Conservation (phyloP, 495 filamentous ascomycete species). For the Aspergillus cavernicola region DNA sequence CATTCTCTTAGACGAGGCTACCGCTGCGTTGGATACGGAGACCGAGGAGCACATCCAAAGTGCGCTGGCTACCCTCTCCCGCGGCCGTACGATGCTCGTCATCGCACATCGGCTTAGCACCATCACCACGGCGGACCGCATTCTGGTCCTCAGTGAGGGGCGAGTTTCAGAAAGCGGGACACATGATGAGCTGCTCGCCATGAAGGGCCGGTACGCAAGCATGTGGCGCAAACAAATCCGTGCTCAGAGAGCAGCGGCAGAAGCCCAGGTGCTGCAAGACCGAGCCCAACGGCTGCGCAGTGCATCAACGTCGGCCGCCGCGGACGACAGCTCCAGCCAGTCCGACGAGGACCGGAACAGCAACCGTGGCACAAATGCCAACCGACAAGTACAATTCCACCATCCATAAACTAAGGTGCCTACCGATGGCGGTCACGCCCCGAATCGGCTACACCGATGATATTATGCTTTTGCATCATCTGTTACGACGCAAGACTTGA, state of each 20-base stretch:
- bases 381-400: conserved; percentile 17
- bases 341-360: conserved; percentile 48
- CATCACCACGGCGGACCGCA: conserved; percentile 91
- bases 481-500: not conserved
- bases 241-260: conserved; percentile 76
- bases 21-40: conserved; percentile 89
- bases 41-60: conserved; percentile 95
- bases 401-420: not conserved
- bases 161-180: conserved; percentile 81
- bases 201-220: conserved; percentile 74
- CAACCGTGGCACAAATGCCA: conserved; percentile 20
- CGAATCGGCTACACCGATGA: conserved; percentile 3
- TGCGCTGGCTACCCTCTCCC: conserved; percentile 72
- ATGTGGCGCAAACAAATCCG: conserved; percentile 98
- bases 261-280: conserved; percentile 58
- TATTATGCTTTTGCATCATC: conserved; percentile 11
- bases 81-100: conserved; percentile 80
- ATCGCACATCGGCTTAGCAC: conserved; percentile 90
- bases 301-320: conserved; percentile 30
- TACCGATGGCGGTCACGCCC: not conserved
- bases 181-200: conserved; percentile 75
- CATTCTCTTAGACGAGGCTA: conserved; percentile 95
- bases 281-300: conserved; percentile 45
- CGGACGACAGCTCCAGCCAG: conserved; percentile 51
- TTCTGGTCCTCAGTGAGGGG: conserved; percentile 85